phyloP scores from a whole-genome alignment of 1,284 basidiomycete species.

The Microbotryum lychnidis-dioicae region DNA sequence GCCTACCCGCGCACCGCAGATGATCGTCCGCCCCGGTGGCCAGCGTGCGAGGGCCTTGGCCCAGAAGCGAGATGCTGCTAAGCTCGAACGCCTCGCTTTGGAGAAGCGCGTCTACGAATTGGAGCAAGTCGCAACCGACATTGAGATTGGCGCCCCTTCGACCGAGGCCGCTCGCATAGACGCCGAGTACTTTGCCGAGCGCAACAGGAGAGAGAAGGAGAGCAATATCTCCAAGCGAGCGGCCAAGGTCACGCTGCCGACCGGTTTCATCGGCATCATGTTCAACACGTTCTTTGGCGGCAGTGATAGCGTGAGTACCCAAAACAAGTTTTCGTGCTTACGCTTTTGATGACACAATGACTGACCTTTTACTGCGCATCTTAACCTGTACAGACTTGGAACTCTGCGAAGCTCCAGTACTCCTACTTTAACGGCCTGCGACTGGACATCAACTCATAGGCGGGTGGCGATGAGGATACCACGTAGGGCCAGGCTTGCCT shows the following conservation, averaged over 20 bases:
- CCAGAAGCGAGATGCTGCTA: neutral
- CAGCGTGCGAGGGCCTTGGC: neutral
- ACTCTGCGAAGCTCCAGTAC: conserved; percentile 23
- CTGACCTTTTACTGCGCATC: neutral
- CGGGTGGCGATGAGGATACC: too few relatives aligned
- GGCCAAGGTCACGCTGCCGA: conserved; percentile 5
- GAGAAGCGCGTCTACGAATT: neutral
- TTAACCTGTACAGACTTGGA: conserved; percentile 7
- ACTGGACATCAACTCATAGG: conserved; percentile 16
- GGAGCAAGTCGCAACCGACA: too few relatives aligned
- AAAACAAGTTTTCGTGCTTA: neutral
- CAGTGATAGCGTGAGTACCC: conserved; percentile 3
- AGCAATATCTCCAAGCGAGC: conserved; percentile 17
- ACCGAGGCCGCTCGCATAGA: neutral
- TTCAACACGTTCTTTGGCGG: conserved; percentile 33
- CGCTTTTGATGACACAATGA: neutral
- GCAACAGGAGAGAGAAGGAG: neutral
- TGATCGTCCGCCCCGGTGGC: too few relatives aligned
- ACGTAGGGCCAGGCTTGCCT: too few relatives aligned
- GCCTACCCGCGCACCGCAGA: neutral
- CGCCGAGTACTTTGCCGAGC: neutral
- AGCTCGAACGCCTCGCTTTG: neutral
- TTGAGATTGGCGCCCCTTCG: too few relatives aligned
- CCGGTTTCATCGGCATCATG: conserved; percentile 30
- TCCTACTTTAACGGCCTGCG: conserved; percentile 27